phyloP scores from a whole-genome alignment of 2,329 filamentous ascomycete genomes.

The Onygena corvina region DNA sequence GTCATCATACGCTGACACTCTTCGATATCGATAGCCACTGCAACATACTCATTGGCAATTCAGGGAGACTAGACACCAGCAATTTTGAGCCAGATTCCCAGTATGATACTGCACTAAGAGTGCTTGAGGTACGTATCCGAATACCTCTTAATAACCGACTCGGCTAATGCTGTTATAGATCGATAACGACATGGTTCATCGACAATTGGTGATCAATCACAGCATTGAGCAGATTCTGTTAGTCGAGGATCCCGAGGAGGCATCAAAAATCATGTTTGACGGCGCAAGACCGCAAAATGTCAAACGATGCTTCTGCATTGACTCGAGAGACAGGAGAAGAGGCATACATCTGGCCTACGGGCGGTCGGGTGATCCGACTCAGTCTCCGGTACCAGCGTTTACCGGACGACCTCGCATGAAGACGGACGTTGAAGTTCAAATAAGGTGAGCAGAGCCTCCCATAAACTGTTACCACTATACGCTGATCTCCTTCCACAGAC shows the following conservation, averaged over 20 bases:
- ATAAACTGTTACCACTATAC: neutral
- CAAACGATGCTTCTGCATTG: constrained; percentile 51
- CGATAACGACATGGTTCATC: constrained; percentile 63
- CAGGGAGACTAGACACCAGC: constrained; percentile 43
- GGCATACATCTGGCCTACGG: constrained; percentile 49
- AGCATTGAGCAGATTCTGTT: constrained; percentile 75
- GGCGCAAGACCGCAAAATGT: constrained; percentile 56
- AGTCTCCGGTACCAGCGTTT: constrained; percentile 44
- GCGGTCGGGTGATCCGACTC: constrained; percentile 38
- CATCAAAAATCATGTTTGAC: constrained; percentile 56
- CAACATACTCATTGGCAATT: constrained; percentile 54
- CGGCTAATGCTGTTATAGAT: constrained; percentile 40
- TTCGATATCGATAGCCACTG: constrained; percentile 31
- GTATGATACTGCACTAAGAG: constrained; percentile 67
- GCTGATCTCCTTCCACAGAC: constrained; percentile 18
- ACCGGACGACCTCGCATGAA: constrained; percentile 58
- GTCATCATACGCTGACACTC: neutral
- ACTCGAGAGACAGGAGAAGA: constrained; percentile 50
- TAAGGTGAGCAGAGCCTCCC: constrained; percentile 36
- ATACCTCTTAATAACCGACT: neutral
- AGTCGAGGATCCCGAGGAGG: constrained; percentile 55
- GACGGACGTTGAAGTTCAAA: constrained; percentile 58
- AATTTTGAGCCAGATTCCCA: constrained; percentile 60
- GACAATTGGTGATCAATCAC: constrained; percentile 72
- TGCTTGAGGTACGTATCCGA: constrained; percentile 46